Evolutionary conservation across 768 basidiomycete genomes (phyloP).

Genomic region (Dentipellis fragilis): DNA sequence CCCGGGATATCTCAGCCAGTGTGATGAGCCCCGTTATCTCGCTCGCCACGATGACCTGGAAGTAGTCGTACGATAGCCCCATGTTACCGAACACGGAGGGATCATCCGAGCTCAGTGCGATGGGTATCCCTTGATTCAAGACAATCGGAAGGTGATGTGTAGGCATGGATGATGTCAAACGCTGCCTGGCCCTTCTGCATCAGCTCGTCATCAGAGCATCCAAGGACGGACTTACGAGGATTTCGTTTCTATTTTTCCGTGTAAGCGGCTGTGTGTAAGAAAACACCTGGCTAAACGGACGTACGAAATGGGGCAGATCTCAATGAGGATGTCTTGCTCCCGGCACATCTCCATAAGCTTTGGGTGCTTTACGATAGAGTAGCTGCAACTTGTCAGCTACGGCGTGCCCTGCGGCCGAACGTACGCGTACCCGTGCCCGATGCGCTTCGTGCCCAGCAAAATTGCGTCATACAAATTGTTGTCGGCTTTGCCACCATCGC

Average conservation of each 20-base stretch:
- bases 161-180: conserved; percentile 69
- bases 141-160: conserved; percentile 69
- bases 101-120: conserved; percentile 66
- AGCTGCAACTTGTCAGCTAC: conserved; percentile 28
- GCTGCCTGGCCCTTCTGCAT: conserved; percentile 26
- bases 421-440: conserved; percentile 60
- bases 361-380: conserved; percentile 70
- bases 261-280: not conserved
- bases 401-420: not conserved
- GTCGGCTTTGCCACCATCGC: conserved; percentile 64
- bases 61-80: conserved; percentile 73
- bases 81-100: conserved; percentile 70
- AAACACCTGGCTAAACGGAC: conserved; percentile 18
- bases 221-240: conserved; percentile 36
- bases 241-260: conserved; percentile 46
- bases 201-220: not conserved
- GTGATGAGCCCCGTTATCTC: conserved; percentile 58
- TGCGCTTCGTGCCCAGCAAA: conserved; percentile 66
- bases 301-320: conserved; percentile 77
- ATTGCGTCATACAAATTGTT: conserved; percentile 73
- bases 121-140: conserved; percentile 63
- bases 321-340: conserved; percentile 52
- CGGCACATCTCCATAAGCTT: conserved; percentile 59
- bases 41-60: conserved; percentile 64
- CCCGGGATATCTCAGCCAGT: conserved; percentile 51